Conservation (phyloP, 176 grass and related monocot genomes). For the Miscanthus lutarioriparius region DNA sequence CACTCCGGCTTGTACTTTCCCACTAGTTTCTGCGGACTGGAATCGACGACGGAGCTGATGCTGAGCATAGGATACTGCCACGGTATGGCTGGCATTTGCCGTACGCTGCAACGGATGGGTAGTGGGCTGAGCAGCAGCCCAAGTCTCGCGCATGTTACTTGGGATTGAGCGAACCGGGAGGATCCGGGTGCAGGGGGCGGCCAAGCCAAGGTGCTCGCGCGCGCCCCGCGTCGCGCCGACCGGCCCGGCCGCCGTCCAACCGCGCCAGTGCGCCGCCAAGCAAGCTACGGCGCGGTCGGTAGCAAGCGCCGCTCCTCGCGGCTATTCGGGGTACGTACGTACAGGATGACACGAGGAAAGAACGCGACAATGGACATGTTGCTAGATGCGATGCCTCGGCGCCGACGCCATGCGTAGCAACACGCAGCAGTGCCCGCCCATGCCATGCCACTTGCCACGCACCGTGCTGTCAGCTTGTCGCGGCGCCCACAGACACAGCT, state of each 20-base stretch:
- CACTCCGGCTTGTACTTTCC: no score
- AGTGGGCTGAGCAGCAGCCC: no score
- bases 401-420: neutral
- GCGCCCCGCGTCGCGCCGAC: neutral
- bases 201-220: no score
- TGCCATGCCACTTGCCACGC: neutral
- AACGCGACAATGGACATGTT: neutral
- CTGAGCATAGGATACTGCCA: neutral
- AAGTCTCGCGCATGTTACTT: neutral
- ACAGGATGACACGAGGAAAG: neutral
- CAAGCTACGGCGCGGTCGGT: neutral
- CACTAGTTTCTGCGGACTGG: neutral
- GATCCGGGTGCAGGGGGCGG: neutral
- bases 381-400: neutral
- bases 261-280: neutral
- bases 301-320: neutral
- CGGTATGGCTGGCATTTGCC: no score
- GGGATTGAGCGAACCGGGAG: neutral
- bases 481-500: conserved; percentile 9
- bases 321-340: neutral
- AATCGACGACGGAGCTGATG: neutral
- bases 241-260: neutral
- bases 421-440: neutral
- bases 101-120: no score
- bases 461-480: conserved; percentile 2